These are phyloP conservation scores for Cupressus sempervirens DNA, from an alignment of 75 land plant genomes.

Conservation along the genomic window DNA sequence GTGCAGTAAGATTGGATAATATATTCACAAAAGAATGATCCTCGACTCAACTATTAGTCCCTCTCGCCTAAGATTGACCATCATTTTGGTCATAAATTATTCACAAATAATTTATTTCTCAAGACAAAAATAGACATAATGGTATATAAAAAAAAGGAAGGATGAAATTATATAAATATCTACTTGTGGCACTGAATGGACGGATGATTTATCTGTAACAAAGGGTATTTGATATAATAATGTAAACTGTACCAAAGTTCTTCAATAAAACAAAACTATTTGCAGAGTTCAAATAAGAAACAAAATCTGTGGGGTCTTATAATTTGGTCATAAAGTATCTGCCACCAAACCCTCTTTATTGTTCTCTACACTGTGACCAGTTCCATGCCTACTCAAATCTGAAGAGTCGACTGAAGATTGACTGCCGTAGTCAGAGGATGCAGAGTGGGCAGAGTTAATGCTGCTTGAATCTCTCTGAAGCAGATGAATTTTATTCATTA, in stretches of 20 bases:
- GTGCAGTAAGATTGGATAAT: no score
- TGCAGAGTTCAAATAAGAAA: neutral
- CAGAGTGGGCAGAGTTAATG: conserved; percentile 22
- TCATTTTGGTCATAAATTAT: no score
- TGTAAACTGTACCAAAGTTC: neutral
- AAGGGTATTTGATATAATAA: no score
- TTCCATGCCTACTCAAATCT: conserved; percentile 4
- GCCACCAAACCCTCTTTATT: neutral
- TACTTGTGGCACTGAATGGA: no score
- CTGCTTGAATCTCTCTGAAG: conserved; percentile 11
- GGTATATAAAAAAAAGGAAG: no score
- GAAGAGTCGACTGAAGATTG: neutral
- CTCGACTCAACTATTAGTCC: no score
- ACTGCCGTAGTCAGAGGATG: conserved; percentile 4
- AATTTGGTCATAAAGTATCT: conserved; percentile 1
- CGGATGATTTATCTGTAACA: no score
- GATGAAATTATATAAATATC: no score
- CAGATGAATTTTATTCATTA: conserved; percentile 35
- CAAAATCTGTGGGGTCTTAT: neutral
- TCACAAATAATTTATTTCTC: no score
- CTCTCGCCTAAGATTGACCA: no score
- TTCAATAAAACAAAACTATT: neutral
- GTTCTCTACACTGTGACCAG: neutral
- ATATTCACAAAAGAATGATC: no score
- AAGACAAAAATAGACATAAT: no score